Evolutionary conservation across 345 rosid species (phyloP), one percentile per base, ranked within the genome.

Genomic region (Populus alba): DNA sequence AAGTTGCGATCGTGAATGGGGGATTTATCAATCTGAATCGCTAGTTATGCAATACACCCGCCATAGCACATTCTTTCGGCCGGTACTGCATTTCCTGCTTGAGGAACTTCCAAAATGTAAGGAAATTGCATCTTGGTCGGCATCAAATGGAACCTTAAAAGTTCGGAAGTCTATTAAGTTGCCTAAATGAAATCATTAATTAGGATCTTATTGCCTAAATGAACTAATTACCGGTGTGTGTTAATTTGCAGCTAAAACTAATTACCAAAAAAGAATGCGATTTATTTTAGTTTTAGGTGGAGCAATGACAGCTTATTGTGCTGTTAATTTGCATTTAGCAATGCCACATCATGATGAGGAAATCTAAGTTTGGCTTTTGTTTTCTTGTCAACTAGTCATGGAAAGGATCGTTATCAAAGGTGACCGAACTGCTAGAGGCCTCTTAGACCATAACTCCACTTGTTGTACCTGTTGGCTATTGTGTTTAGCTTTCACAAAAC

Each of bases 301-400:
- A 6, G 29, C 12, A 59, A 18, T 29, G 68, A 38, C 27, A 68
- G 37, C 37, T 15, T n/a, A 15, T 27, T 38, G 49, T 72, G 51
- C 53, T 67, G 22, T 70, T 25, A 20, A 39, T 39, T 55, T 61
- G 49, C 68, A 22, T 51, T 15, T 31, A 49, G 68, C 77, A 27
- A 69, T 82, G 78, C 86, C 85, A 71, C 81, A 76, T 69, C 33
- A 41, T 43, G 78, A 71, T 73, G 84, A 67, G 45, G 47, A 73
- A 74, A 80, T 72, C 81, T 3, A 85, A 73, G 80, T 73, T 69
- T 59, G 66, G 85, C 72, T 57, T 80, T 79, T 74, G 76, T 77
- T 83, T 75, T 81, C 73, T 79, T 49, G 85, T 84, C 76, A 23
- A 79, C 25, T 43, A 59, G 73, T 81, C 87, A 66, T 87, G 76